Conservation (phyloP, 148 eudicot species). For the Suaeda aralocaspica region DNA sequence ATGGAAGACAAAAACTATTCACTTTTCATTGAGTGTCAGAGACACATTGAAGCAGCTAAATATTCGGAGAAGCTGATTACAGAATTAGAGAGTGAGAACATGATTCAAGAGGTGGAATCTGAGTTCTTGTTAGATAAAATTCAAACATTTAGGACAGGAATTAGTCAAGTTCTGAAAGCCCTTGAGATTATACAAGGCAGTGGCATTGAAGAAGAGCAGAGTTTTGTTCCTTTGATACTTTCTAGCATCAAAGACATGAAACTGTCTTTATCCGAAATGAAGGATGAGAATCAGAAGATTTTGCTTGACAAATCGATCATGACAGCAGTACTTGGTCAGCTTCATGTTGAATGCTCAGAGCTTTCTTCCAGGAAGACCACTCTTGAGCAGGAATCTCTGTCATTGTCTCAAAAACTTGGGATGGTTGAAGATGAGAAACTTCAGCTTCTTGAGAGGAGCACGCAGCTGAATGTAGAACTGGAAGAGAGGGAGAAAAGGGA, state of each 20-base stretch:
- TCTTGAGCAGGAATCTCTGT: conserved; percentile 43
- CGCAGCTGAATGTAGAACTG: conserved; percentile 39
- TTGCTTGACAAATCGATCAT: conserved; percentile 68
- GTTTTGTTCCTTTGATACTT: conserved; percentile 44
- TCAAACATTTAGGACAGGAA: conserved; percentile 61
- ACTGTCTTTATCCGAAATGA: conserved; percentile 39
- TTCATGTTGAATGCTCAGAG: conserved; percentile 49
- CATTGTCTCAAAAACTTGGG: conserved; percentile 36
- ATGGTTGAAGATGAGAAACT: conserved; percentile 49
- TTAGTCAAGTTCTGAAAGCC: conserved; percentile 55
- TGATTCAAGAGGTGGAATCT: conserved; percentile 83
- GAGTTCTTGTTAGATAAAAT: conserved; percentile 71
- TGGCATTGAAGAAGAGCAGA: conserved; percentile 43
- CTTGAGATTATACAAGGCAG: conserved; percentile 42
- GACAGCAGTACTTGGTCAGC: conserved; percentile 50
- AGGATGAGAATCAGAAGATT: conserved; percentile 61
- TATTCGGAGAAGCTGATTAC: conserved; percentile 66
- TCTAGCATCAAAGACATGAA: conserved; percentile 43
- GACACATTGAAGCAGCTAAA: conserved; percentile 67
- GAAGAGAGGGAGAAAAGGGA: conserved; percentile 33
- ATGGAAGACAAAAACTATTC: conserved; percentile 79
- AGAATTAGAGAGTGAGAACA: conserved; percentile 84
- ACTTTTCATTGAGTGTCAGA: conserved; percentile 66
- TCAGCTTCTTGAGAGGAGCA: conserved; percentile 45
- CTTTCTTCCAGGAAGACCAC: conserved; percentile 39